Evolutionary conservation across 2,329 filamentous ascomycete genomes (phyloP), one percentile per base, ranked within the genome.

Genomic region (Paradendryphiella salina): DNA sequence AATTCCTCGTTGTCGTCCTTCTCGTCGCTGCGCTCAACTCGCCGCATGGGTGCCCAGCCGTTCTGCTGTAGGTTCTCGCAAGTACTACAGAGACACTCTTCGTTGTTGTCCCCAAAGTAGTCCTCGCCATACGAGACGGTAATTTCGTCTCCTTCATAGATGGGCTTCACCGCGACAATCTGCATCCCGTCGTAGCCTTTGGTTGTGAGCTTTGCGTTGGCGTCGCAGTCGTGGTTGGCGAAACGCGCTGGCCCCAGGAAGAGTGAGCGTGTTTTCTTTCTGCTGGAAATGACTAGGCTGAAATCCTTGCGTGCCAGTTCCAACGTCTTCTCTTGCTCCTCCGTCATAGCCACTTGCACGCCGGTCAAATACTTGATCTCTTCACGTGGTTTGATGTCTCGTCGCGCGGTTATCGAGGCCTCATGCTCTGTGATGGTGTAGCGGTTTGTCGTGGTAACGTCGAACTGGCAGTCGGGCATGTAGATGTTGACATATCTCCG

Each of bases 181-280:
- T 95, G 89, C 77, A 99, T 96, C 29, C 90, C 90, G 50, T 92
- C 86, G 49, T 87, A 84, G 37, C 91, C 90, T 29, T 85, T 88
- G 29, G 90, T 96, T 62, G 89, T 87, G 36, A 99, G 82, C 67
- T 86, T 84, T 7, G 92, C 92, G 76, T 97, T 99, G 26, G 94
- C 90, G 61, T 88, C 83, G 75, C 94, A 99, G 73, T 99, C 94
- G 74, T 99, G 94, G 69, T 99, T 99, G 20, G 94, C 91, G 72
- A 99, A 97, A 42, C 94, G 86, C 28, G 94, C 94, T 6, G 94
- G 95, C 0, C 94, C 94, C 70, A 99, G 86, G 70, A 99, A 97
- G 34, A 99, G 78, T 43, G 90, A 96, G 23, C 92, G 88, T 54
- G 87, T 87, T 75, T 96, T 96, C 75, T 89, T 93, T 51, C 94